Evolutionary conservation across 495 filamentous ascomycete species (phyloP).

Genomic region (Lindgomyces ingoldianus): DNA sequence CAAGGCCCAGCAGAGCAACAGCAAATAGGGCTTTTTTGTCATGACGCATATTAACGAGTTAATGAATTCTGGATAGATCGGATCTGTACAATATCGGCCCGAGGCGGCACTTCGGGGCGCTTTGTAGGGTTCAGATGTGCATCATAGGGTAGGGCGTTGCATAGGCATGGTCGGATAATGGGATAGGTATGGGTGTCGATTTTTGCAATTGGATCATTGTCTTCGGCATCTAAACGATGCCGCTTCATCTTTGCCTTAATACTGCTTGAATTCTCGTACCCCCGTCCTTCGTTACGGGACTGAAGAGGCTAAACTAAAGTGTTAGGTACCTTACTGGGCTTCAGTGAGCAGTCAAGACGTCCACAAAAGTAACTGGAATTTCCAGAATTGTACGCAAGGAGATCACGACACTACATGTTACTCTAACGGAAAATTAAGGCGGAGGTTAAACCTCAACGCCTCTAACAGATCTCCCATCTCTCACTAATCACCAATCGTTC

Average conservation of each 20-base stretch:
- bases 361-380: too few species aligned
- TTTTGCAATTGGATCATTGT: background rate
- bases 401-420: too few species aligned
- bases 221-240: background rate
- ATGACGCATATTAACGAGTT: slow-evolving; percentile 3
- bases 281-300: too few species aligned
- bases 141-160: slow-evolving; percentile 4
- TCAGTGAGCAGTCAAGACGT: too few species aligned
- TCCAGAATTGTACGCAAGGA: too few species aligned
- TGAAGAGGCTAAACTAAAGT: too few species aligned
- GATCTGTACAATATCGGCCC: slow-evolving; percentile 19
- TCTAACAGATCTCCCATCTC: too few species aligned
- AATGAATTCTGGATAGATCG: slow-evolving; percentile 17
- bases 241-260: background rate
- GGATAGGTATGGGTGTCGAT: background rate
- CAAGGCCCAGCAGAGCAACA: slow-evolving; percentile 7
- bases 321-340: too few species aligned
- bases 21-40: background rate
- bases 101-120: background rate
- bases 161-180: background rate
- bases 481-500: background rate
- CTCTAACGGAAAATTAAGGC: too few species aligned
- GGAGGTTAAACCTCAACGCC: too few species aligned
- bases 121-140: too few species aligned
- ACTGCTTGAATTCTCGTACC: too few species aligned